phyloP scores from a whole-genome alignment of 495 filamentous ascomycete genomes.

The Glonium stellatum region DNA sequence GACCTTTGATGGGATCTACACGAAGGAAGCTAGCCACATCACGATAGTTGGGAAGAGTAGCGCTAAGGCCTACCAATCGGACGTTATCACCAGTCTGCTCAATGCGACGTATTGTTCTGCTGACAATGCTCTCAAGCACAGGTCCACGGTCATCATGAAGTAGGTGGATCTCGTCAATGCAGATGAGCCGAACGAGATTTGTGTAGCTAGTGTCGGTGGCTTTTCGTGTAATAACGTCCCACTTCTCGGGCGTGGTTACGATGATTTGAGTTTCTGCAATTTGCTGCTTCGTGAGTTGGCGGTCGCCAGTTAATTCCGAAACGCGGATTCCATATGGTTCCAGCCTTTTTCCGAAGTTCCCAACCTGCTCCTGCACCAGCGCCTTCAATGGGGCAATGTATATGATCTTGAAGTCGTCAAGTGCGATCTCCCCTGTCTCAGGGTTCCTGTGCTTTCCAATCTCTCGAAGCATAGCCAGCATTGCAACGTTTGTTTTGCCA shows the following conservation, averaged over 20 bases:
- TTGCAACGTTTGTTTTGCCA: conserved; percentile 98
- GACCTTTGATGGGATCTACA: conserved; percentile 73
- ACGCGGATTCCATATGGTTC: conserved; percentile 88
- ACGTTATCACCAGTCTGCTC: conserved; percentile 92
- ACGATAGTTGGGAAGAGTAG: conserved; percentile 92
- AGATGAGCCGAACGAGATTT: conserved; percentile 86
- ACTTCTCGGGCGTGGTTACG: conserved; percentile 97
- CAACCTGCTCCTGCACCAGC: conserved; percentile 92
- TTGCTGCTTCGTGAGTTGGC: conserved; percentile 97
- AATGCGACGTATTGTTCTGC: conserved; percentile 81
- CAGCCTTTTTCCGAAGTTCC: conserved; percentile 87
- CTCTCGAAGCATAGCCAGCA: conserved; percentile 92
- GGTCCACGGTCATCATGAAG: conserved; percentile 96
- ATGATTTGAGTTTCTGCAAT: conserved; percentile 98
- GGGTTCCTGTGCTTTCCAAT: conserved; percentile 92
- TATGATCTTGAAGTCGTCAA: conserved; percentile 96
- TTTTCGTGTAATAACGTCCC: conserved; percentile 98
- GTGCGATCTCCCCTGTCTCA: conserved; percentile 77
- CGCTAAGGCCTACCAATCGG: conserved; percentile 84
- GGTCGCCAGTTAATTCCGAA: conserved; percentile 90
- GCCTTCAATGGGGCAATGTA: conserved; percentile 94
- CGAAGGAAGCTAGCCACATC: conserved; percentile 96
- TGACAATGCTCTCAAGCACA: conserved; percentile 94
- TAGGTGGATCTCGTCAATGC: conserved; percentile 97
- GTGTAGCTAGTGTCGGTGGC: conserved; percentile 96